These are phyloP conservation scores for Lasiosphaeris hirsuta DNA, from an alignment of 495 filamentous ascomycete species.

Conservation along the genomic window DNA sequence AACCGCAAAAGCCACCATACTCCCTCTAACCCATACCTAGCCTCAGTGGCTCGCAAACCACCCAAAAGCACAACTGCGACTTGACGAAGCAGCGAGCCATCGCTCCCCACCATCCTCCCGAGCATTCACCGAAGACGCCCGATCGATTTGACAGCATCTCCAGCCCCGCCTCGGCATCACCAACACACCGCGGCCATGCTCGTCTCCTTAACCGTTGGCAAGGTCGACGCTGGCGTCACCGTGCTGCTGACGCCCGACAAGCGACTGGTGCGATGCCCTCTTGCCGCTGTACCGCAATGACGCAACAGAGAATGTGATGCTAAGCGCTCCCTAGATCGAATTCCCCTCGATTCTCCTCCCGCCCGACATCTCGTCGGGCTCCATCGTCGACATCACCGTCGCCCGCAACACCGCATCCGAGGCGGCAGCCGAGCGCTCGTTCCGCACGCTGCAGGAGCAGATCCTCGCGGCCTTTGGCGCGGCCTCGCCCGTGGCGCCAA, in stretches of 20 bases:
- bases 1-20: neutral
- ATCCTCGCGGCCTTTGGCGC: conserved; percentile 86
- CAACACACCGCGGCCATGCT: conserved; percentile 59
- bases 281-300: neutral
- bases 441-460: conserved; percentile 77
- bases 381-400: conserved; percentile 97
- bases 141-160: neutral
- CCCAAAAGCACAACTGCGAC: no score
- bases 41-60: no score
- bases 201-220: conserved; percentile 96
- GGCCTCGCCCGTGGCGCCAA: conserved; percentile 69
- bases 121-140: no score
- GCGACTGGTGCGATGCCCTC: conserved; percentile 66
- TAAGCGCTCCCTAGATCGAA: conserved; percentile 67
- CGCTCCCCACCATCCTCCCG: no score
- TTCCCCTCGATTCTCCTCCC: conserved; percentile 97
- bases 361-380: conserved; percentile 87
- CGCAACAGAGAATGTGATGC: neutral
- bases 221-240: conserved; percentile 97
- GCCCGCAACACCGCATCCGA: conserved; percentile 82
- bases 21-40: no score
- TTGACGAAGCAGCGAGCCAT: no score
- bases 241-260: conserved; percentile 97
- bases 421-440: conserved; percentile 63
- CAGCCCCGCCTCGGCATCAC: neutral